A percentile compares a stretch with the other conserved stretches of the same genome.
Evolutionary conservation across 129 eudicot genomes (phyloP).

Genomic region (sunflower (Helianthus annuus)): DNA sequence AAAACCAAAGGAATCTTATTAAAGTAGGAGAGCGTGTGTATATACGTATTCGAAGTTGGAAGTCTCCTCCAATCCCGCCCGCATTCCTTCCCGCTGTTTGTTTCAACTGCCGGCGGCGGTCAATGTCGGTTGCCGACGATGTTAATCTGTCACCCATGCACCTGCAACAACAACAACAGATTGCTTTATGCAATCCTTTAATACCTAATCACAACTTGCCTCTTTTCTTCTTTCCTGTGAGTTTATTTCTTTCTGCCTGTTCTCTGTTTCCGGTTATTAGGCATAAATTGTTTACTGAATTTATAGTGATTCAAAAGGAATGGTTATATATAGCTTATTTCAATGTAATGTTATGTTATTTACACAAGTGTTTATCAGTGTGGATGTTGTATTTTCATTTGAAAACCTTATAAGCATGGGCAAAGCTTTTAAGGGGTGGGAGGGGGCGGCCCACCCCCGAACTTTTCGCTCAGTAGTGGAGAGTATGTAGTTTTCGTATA

Average conservation of each 20-base stretch:
- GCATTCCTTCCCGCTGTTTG: constrained; percentile 29
- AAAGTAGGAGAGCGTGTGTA: constrained; percentile 5
- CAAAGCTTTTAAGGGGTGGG: too few species aligned
- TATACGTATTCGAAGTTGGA: constrained; percentile 33
- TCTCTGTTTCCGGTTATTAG: too few species aligned
- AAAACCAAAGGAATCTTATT: neutral
- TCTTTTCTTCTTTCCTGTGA: constrained; percentile 14
- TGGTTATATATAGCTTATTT: too few species aligned
- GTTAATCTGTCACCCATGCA: constrained; percentile 26
- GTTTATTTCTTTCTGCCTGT: too few species aligned
- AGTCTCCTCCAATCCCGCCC: constrained; percentile 15
- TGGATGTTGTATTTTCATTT: neutral
- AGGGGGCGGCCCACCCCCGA: too few species aligned
- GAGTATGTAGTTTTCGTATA: too few species aligned
- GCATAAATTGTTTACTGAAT: too few species aligned
- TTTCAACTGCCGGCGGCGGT: constrained; percentile 18
- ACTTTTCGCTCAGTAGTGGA: too few species aligned
- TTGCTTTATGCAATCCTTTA: constrained; percentile 11
- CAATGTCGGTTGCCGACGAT: constrained; percentile 37
- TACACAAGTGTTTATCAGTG: too few species aligned
- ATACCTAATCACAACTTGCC: constrained; percentile 15
- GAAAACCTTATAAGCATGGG: neutral
- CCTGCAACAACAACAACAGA: constrained; percentile 22
- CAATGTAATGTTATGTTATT: too few species aligned
- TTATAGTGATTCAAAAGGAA: too few species aligned